phyloP scores from a whole-genome alignment of 495 filamentous ascomycete genomes.

The Xylaria scruposa region DNA sequence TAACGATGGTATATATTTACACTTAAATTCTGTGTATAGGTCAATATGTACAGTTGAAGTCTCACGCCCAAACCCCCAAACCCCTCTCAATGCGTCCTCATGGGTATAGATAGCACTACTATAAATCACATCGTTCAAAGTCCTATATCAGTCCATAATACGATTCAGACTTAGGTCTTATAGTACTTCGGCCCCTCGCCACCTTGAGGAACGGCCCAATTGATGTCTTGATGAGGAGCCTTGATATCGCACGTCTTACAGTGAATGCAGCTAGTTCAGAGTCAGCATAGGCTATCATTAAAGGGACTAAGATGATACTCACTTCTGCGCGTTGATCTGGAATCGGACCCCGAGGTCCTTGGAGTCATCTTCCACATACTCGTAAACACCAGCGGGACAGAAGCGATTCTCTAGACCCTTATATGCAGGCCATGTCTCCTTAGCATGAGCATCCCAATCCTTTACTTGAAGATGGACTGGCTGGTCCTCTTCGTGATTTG shows the following conservation, averaged over 20 bases:
- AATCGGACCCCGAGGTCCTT: constrained; percentile 88
- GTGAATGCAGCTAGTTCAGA: constrained; percentile 80
- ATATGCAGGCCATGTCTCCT: constrained; percentile 82
- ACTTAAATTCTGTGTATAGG: not conserved
- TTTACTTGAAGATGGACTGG: constrained; percentile 92
- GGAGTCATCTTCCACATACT: constrained; percentile 90
- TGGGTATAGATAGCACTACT: constrained; percentile 13
- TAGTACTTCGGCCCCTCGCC: constrained; percentile 97
- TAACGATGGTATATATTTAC: not conserved
- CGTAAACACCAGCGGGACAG: constrained; percentile 98
- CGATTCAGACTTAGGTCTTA: constrained; percentile 68
- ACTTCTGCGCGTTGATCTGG: constrained; percentile 98
- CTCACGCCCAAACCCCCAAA: not conserved
- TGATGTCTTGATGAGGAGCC: constrained; percentile 93
- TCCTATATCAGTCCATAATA: not conserved
- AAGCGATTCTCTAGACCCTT: constrained; percentile 97
- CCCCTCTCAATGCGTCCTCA: not conserved
- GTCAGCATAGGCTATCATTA: constrained; percentile 24
- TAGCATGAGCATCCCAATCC: constrained; percentile 90
- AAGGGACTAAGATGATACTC: constrained; percentile 49
- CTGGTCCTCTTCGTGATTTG: constrained; percentile 99
- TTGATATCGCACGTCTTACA: constrained; percentile 99
- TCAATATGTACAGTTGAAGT: constrained; percentile 18
- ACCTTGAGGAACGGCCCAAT: constrained; percentile 94
- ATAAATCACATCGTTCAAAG: not conserved